These are phyloP conservation scores for Pseudovirgaria hyperparasitica DNA, from an alignment of 2,329 filamentous ascomycete species.

Conservation along the genomic window DNA sequence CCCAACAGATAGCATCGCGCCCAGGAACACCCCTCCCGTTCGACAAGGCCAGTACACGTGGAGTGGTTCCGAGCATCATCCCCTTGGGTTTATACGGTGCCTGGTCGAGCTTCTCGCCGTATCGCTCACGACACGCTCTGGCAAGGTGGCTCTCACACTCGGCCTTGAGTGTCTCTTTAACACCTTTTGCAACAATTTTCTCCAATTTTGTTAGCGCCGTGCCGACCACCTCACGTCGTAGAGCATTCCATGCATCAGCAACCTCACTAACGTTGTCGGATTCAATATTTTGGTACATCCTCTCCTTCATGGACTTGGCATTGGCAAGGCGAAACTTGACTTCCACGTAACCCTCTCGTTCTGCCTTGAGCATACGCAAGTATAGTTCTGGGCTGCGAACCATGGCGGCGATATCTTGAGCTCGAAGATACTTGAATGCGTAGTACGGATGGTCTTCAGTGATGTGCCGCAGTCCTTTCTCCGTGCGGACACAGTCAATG, in stretches of 20 bases:
- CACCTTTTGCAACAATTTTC: slow-evolving; percentile 72
- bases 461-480: slow-evolving; percentile 87
- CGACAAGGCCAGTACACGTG: slow-evolving; percentile 75
- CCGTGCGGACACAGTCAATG: slow-evolving; percentile 79
- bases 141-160: slow-evolving; percentile 89
- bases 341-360: slow-evolving; percentile 84
- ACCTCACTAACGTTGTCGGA: slow-evolving; percentile 93
- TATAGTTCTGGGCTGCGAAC: slow-evolving; percentile 79
- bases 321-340: slow-evolving; percentile 69
- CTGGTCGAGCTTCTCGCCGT: slow-evolving; percentile 81
- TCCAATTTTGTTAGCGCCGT: slow-evolving; percentile 71
- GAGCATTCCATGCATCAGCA: slow-evolving; percentile 87
- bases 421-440: slow-evolving; percentile 91
- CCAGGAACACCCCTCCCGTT: slow-evolving; percentile 70
- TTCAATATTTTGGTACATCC: slow-evolving; percentile 71
- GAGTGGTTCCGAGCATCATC: slow-evolving; percentile 75
- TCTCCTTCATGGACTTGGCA: slow-evolving; percentile 60
- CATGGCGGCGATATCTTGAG: slow-evolving; percentile 73
- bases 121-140: slow-evolving; percentile 78
- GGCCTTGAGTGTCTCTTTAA: slow-evolving; percentile 87
- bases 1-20: slow-evolving; percentile 72
- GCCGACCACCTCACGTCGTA: slow-evolving; percentile 76
- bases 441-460: slow-evolving; percentile 94
- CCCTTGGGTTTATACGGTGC: slow-evolving; percentile 92
- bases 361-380: slow-evolving; percentile 93